These are phyloP conservation scores for Saitozyma sp. DNA, from an alignment of 768 basidiomycete genomes.

Conservation along the genomic window DNA sequence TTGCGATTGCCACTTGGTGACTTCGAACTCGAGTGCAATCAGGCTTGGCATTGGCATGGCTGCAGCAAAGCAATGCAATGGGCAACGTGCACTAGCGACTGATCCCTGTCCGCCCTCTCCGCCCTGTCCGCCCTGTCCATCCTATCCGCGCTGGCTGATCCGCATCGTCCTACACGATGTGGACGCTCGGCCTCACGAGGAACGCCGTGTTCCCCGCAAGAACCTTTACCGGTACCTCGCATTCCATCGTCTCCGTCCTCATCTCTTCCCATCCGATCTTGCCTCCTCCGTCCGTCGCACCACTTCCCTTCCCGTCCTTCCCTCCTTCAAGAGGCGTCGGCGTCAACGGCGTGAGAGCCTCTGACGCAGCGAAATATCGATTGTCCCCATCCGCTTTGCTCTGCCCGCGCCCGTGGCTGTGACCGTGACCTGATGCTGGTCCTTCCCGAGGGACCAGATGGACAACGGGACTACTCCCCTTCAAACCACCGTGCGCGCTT, in stretches of 20 bases:
- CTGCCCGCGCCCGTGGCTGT: too few relatives aligned
- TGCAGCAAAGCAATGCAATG: too few relatives aligned
- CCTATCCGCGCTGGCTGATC: neutral
- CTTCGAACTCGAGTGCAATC: too few relatives aligned
- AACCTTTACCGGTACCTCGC: constrained; percentile 83
- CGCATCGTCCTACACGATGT: constrained; percentile 7
- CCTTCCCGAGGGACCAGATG: too few relatives aligned
- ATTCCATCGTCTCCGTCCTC: constrained; percentile 83
- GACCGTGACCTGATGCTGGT: too few relatives aligned
- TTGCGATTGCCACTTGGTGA: too few relatives aligned
- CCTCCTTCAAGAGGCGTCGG: neutral
- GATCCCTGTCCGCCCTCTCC: too few relatives aligned
- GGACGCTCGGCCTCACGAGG: constrained; percentile 34
- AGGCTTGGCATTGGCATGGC: too few relatives aligned
- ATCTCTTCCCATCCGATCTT: constrained; percentile 62
- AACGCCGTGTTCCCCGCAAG: constrained; percentile 89
- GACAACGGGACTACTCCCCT: too few relatives aligned
- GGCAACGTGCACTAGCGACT: too few relatives aligned
- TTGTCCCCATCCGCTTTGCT: constrained; percentile 57
- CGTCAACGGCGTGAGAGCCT: constrained; percentile 26
- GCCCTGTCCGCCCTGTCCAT: neutral
- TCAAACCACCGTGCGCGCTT: constrained; percentile 16
- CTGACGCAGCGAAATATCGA: constrained; percentile 59
- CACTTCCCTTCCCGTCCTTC: neutral
- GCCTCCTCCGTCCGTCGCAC: neutral